phyloP scores from a whole-genome alignment of 768 basidiomycete species.

The Leccinum arenicola region DNA sequence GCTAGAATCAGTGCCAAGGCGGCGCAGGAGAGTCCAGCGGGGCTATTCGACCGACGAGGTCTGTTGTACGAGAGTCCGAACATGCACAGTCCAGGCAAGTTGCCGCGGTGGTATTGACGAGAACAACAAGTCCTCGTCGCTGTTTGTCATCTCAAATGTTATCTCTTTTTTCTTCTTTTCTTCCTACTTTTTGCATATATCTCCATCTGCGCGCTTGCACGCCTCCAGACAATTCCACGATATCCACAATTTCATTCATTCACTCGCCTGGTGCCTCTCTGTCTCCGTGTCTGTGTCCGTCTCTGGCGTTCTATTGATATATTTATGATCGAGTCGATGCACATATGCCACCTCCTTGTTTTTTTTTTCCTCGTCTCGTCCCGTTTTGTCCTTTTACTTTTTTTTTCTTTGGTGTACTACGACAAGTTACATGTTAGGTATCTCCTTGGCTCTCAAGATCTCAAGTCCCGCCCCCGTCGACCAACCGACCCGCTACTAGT shows the following conservation, averaged over 20 bases:
- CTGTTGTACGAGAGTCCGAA: constrained; percentile 77
- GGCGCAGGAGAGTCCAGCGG: constrained; percentile 59
- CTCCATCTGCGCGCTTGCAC: background rate
- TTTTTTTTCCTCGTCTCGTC: background rate
- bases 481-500: background rate
- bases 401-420: background rate
- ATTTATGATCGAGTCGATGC: background rate
- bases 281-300: background rate
- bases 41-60: constrained; percentile 59
- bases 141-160: background rate
- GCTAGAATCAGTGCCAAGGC: constrained; percentile 45
- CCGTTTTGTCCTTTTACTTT: background rate
- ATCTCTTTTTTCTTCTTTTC: background rate
- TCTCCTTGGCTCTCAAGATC: background rate
- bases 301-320: background rate
- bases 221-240: background rate
- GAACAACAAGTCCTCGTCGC: background rate
- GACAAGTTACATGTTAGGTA: no score
- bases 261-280: background rate
- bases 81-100: constrained; percentile 52
- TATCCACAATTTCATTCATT: background rate
- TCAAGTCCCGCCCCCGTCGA: background rate
- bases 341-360: background rate
- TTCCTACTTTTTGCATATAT: constrained; percentile 8
- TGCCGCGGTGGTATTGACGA: constrained; percentile 49